Evolutionary conservation across 805 yeast genomes (phyloP), one percentile per base, ranked within the genome.

Genomic region (Candida succiphila): DNA sequence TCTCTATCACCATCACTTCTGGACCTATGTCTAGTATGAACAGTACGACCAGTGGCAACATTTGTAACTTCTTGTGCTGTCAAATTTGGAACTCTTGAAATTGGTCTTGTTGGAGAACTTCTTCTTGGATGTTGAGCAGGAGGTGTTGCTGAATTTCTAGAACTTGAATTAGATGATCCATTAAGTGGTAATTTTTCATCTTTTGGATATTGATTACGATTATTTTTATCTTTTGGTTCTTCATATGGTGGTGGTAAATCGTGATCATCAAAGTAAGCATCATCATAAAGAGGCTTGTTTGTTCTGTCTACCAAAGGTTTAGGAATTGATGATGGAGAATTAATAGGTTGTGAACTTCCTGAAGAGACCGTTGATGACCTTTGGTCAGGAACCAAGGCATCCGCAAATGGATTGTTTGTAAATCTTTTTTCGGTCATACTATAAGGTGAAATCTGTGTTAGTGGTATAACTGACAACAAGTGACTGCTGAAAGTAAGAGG

Each of bases 171-270:
- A 8, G 22, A 23, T 14, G 36, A 29, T 10, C 38, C 42, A 32
- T 37, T 41, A 20, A 36, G 35, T 9, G 51, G 34, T 21, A 54
- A 38, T 28, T 57, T 54, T 43, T 74, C 75, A 40, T 75, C 83
- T 38, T 63, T 60, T 34, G 81, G 79, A 47, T 72, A 73, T 37
- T 68, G 72, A 19, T 51, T 38, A 27, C 48, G 56, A 9, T 58
- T 48, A 21, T 57, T 54, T 18, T 63, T 52, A n/a, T 75, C 75
- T 2, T 84, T 76, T 16, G 68, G 80, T 43, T 78, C 87, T 42
- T 77, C 83, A 47, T 79, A 78, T 0, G 85, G 64, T 7, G 87
- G 86, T 5, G 85, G 84, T 14, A 48, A 31, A 31, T 46, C 52
- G 33, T 43, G 48, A 37, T 45, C 53, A 33, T 46, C 51, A 19